Percentiles rank a stretch among this genome's conserved stretches.
These are phyloP conservation scores for Talaromyces atroroseus DNA, from an alignment of 2,329 filamentous ascomycete genomes.

Conservation along the genomic window DNA sequence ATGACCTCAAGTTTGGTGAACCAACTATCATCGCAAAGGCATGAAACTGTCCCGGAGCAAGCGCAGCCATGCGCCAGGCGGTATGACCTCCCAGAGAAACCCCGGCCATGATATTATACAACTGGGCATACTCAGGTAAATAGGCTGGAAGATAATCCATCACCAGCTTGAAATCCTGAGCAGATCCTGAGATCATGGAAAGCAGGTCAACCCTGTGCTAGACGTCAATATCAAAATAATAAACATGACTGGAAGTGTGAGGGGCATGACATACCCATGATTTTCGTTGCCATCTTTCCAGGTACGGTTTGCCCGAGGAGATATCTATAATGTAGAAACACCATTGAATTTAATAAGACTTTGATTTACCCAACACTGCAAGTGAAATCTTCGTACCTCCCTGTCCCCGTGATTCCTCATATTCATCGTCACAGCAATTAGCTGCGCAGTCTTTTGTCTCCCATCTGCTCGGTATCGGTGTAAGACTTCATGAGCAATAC, in stretches of 20 bases:
- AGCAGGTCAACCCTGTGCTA: neutral
- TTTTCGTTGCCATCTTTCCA: constrained; percentile 6
- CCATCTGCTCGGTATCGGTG: neutral
- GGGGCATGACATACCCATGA: neutral
- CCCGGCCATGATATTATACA: constrained; percentile 5
- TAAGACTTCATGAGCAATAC: constrained; percentile 1
- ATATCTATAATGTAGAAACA: neutral
- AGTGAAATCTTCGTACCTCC: neutral
- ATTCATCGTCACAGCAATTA: constrained; percentile 11
- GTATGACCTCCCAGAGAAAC: constrained; percentile 2
- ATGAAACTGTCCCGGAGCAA: neutral
- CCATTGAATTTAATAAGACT: neutral
- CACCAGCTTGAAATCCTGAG: constrained; percentile 4
- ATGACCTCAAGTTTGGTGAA: neutral
- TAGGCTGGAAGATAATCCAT: constrained; percentile 3
- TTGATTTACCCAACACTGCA: neutral
- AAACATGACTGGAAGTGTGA: neutral
- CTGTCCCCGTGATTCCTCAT: constrained; percentile 10
- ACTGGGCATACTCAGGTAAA: neutral
- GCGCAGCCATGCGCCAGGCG: constrained; percentile 1
- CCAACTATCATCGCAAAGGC: constrained; percentile 1
- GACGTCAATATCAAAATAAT: neutral
- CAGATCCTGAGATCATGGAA: constrained; percentile 1
- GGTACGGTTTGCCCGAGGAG: neutral
- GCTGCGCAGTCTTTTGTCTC: neutral